A percentile compares a stretch with the other conserved stretches of the same genome.
phyloP scores from a whole-genome alignment of 2,329 filamentous ascomycete species.

The Chaetomiaceae sp. region DNA sequence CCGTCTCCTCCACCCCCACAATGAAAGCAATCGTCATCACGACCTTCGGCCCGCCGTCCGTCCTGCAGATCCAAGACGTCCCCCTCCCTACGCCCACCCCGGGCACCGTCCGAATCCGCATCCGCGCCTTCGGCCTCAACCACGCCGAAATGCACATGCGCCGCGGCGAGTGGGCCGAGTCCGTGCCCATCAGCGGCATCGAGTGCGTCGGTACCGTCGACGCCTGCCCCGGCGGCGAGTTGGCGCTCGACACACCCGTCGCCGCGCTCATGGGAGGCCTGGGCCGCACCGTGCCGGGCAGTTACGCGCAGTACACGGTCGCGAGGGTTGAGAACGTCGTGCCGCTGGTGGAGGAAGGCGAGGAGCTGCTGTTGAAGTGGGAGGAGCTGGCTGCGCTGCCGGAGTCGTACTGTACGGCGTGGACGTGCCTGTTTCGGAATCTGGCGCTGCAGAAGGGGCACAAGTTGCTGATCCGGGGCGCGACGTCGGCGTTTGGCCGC shows the following conservation, averaged over 20 bases:
- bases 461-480: constrained; percentile 35
- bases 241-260: constrained; percentile 30
- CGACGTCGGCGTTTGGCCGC: constrained; percentile 35
- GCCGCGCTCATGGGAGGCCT: constrained; percentile 38
- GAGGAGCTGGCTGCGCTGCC: constrained; percentile 35
- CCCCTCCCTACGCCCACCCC: constrained; percentile 13
- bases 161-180: constrained; percentile 36
- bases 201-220: constrained; percentile 39
- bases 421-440: constrained; percentile 33
- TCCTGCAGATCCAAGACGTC: constrained; percentile 24
- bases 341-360: constrained; percentile 18
- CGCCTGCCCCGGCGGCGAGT: constrained; percentile 30
- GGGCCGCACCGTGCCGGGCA: constrained; percentile 33
- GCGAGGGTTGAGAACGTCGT: constrained; percentile 32
- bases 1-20: constrained; percentile 6
- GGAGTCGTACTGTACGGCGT: constrained; percentile 35
- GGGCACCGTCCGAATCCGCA: constrained; percentile 30
- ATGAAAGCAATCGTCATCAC: constrained; percentile 33
- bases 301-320: constrained; percentile 35
- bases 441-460: constrained; percentile 31
- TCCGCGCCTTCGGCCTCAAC: constrained; percentile 39
- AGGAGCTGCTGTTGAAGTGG: constrained; percentile 27
- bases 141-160: constrained; percentile 43
- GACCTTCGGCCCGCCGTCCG: constrained; percentile 28
- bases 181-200: constrained; percentile 33